A percentile compares a stretch with the other conserved stretches of the same genome.
phyloP scores from a whole-genome alignment of 805 yeast species.

The Cyberlindnera galapagoensis region DNA sequence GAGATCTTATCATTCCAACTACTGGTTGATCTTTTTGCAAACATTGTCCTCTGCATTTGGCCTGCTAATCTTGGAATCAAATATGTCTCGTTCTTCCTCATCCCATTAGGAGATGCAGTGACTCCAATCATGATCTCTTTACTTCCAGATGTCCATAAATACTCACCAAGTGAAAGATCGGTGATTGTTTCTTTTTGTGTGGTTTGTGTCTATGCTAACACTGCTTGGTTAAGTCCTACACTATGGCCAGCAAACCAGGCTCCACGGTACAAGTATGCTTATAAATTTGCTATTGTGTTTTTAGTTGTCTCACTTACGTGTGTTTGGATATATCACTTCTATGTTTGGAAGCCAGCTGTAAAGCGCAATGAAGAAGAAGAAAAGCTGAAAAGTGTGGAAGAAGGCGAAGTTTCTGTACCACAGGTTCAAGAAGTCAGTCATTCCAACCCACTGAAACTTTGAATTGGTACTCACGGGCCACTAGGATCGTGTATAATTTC shows the following conservation, averaged over 20 bases:
- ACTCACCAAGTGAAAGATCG: constrained; percentile 34
- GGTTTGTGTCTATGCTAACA: constrained; percentile 35
- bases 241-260: constrained; percentile 40
- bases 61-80: constrained; percentile 5
- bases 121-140: constrained; percentile 10
- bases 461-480: too few relatives aligned
- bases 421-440: too few relatives aligned
- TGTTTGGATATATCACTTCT: too few relatives aligned
- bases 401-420: too few relatives aligned
- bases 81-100: constrained; percentile 12
- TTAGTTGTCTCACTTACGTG: constrained; percentile 2
- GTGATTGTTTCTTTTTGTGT: constrained; percentile 36
- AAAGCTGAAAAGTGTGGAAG: too few relatives aligned
- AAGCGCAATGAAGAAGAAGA: too few relatives aligned
- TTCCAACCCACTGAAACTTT: too few relatives aligned
- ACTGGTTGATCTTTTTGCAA: constrained; percentile 5
- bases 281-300: constrained; percentile 9
- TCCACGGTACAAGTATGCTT: constrained; percentile 37
- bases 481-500: too few relatives aligned
- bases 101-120: constrained; percentile 9
- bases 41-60: constrained; percentile 10
- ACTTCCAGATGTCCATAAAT: constrained; percentile 15
- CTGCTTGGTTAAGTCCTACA: constrained; percentile 35
- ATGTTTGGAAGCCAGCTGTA: too few relatives aligned
- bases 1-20: constrained; percentile 4